phyloP scores from a whole-genome alignment of 2,329 filamentous ascomycete species.

The Aspergillus sp. region DNA sequence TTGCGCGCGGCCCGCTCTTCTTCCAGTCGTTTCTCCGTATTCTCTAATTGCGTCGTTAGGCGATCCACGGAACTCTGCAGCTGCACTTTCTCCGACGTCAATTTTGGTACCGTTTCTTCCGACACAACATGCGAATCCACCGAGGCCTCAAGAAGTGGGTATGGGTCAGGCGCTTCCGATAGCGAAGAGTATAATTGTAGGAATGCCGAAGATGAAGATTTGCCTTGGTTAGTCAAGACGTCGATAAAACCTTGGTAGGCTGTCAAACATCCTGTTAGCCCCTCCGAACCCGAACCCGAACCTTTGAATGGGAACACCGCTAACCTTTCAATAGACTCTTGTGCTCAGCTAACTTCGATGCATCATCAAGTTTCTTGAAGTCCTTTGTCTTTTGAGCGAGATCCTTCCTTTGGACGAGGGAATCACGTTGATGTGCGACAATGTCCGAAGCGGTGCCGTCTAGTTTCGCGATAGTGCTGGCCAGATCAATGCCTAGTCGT shows the following conservation, averaged over 20 bases:
- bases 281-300: not conserved
- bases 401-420: conserved; percentile 93
- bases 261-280: conserved; percentile 29
- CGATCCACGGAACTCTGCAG: conserved; percentile 71
- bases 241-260: conserved; percentile 98
- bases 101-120: conserved; percentile 83
- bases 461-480: conserved; percentile 72
- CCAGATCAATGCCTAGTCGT: conserved; percentile 71
- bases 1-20: conserved; percentile 66
- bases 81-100: conserved; percentile 81
- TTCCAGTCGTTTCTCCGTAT: conserved; percentile 72
- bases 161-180: conserved; percentile 93
- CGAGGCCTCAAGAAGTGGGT: conserved; percentile 90
- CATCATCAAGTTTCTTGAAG: conserved; percentile 87
- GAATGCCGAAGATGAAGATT: conserved; percentile 87
- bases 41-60: conserved; percentile 74
- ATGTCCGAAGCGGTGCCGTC: conserved; percentile 95
- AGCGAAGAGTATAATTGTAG: conserved; percentile 86
- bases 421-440: conserved; percentile 84
- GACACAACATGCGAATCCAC: conserved; percentile 88
- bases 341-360: conserved; percentile 76
- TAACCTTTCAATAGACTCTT: conserved; percentile 82
- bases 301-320: conserved; percentile 3
- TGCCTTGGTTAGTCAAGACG: conserved; percentile 89
- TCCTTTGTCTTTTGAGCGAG: conserved; percentile 99